A percentile compares a stretch with the other conserved stretches of the same genome.
Evolutionary conservation across 805 yeast genomes (phyloP).

Genomic region (Candida railenensis): DNA sequence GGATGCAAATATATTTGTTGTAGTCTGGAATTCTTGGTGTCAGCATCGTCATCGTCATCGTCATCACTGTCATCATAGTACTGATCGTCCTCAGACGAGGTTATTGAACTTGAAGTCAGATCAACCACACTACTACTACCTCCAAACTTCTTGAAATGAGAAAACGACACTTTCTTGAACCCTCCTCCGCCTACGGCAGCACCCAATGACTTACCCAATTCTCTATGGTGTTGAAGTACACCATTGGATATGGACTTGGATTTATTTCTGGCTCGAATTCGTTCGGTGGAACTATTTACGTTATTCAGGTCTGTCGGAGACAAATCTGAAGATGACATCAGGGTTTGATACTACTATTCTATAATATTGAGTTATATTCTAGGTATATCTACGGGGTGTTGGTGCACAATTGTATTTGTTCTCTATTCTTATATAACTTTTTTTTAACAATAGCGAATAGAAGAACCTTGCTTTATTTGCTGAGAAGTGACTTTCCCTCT

Average conservation of each 20-base stretch:
- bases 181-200: neutral
- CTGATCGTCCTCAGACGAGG: constrained; percentile 6
- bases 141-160: constrained; percentile 7
- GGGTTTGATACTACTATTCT: too few relatives aligned
- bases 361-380: too few relatives aligned
- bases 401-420: too few relatives aligned
- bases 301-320: constrained; percentile 3
- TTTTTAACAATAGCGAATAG: too few relatives aligned
- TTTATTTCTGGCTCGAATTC: constrained; percentile 7
- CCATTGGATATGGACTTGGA: constrained; percentile 17
- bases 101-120: constrained; percentile 6
- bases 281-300: neutral
- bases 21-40: neutral
- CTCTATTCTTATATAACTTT: too few relatives aligned
- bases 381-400: too few relatives aligned
- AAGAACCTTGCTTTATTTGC: too few relatives aligned
- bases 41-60: constrained; percentile 5
- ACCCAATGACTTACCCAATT: neutral
- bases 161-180: constrained; percentile 16
- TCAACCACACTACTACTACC: neutral
- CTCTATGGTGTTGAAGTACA: constrained; percentile 10
- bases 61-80: constrained; percentile 7
- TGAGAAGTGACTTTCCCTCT: too few relatives aligned
- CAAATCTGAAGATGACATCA: constrained; percentile 5
- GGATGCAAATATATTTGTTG: neutral